Evolutionary conservation across 2,329 filamentous ascomycete genomes (phyloP), one percentile per base, ranked within the genome.

Genomic region (Colletotrichum sp.): DNA sequence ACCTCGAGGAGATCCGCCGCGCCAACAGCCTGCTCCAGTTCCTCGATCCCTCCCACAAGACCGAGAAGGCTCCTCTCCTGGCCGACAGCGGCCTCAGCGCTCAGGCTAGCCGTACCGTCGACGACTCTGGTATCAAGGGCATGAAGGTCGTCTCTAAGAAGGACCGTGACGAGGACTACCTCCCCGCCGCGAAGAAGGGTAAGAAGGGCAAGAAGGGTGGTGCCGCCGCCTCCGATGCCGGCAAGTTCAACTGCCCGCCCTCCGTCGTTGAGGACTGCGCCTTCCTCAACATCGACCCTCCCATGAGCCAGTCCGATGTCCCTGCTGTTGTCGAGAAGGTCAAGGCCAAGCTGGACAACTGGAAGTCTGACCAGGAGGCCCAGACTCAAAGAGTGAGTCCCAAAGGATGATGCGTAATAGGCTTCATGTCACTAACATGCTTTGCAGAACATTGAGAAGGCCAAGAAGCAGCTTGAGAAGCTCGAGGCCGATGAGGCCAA

Each of bases 391-490:
- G 95, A 88, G 97, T 98, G 88, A 89, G 93, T 65, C 52, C n/a
- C 16, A 8, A 64, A 59, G 13, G 22, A 24, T 16, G n/a, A 64
- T 16, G 13, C 22, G 36, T 44, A 26, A 3, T n/a, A 26, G 44
- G 24, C 30, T 75, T 28, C 30, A 65, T 52, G 44, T 30, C 79
- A 75, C 82, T 87, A 82, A 87, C 76, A 9, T 34, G 5, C 9
- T 52, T 30, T 55, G 32, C 82, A 99, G 97, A 99, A 99, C 90
- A 94, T 99, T 77, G 95, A 95, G 78, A 98, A 98, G 87, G 97
- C 97, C 77, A 94, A 98, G 89, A 96, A 96, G 86, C 96, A 98
- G 86, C 98, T 99, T 78, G 95, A 96, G 84, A 93, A 93, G 80
- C 92, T 99, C 72, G 96, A 98, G 84, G 92, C 93, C 72, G 89